These are phyloP conservation scores for Aspergillus funiculosus DNA, from an alignment of 495 filamentous ascomycete species.

Conservation along the genomic window DNA sequence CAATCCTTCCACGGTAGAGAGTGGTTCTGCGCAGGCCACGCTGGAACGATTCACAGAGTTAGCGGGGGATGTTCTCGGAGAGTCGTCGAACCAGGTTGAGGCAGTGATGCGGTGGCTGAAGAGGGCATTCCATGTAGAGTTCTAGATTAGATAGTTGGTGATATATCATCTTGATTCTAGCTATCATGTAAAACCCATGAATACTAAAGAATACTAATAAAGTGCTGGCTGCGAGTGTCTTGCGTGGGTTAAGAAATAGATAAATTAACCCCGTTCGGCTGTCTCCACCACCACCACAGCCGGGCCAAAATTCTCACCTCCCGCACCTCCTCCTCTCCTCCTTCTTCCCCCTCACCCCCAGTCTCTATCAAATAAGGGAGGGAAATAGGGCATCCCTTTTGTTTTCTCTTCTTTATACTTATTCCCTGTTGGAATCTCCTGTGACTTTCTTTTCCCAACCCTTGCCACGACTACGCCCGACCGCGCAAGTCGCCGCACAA, in stretches of 20 bases:
- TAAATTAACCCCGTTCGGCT: slow-evolving; percentile 2
- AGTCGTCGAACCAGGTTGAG: slow-evolving; percentile 17
- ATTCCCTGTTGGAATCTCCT: neutral
- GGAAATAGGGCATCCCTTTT: slow-evolving; percentile 8
- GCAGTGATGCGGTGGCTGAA: slow-evolving; percentile 32
- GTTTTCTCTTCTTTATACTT: slow-evolving; percentile 12
- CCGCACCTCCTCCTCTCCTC: slow-evolving; percentile 8
- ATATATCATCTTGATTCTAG: neutral
- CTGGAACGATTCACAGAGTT: slow-evolving; percentile 28
- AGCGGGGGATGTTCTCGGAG: slow-evolving; percentile 22
- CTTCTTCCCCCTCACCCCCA: slow-evolving; percentile 11
- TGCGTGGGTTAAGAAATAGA: slow-evolving; percentile 15
- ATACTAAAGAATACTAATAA: neutral
- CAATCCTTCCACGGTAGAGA: slow-evolving; percentile 13
- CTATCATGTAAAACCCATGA: neutral
- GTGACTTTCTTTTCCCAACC: slow-evolving; percentile 12
- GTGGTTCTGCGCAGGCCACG: slow-evolving; percentile 14
- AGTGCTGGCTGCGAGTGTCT: neutral
- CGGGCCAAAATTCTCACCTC: slow-evolving; percentile 22
- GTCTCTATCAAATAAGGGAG: slow-evolving; percentile 15
- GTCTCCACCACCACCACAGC: slow-evolving; percentile 19
- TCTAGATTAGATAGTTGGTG: slow-evolving; percentile 8
- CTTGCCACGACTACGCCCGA: slow-evolving; percentile 13
- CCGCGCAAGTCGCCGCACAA: slow-evolving; percentile 11
- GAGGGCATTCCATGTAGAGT: slow-evolving; percentile 23